Evolutionary conservation across 2,329 filamentous ascomycete genomes (phyloP).

Genomic region (Zarea fungicola): DNA sequence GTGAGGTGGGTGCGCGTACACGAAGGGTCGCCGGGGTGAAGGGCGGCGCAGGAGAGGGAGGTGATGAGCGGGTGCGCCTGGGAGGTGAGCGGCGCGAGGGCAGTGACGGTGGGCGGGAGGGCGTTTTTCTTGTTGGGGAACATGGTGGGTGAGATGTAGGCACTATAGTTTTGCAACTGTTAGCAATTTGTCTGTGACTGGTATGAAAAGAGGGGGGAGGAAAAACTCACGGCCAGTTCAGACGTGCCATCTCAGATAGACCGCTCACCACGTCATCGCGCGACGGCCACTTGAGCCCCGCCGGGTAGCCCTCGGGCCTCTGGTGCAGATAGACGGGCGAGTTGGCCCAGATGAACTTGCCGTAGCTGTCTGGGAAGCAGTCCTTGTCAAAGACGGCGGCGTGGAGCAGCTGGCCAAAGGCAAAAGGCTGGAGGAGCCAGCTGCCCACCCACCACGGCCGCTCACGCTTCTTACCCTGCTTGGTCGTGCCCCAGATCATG

Average conservation of each 20-base stretch:
- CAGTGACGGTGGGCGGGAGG: conserved; percentile 59
- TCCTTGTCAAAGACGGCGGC: conserved; percentile 73
- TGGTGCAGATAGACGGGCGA: conserved; percentile 75
- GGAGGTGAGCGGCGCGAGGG: conserved; percentile 72
- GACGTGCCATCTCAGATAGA: conserved; percentile 71
- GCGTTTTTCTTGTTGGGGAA: conserved; percentile 66
- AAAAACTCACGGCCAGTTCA: conserved; percentile 72
- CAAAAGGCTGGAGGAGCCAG: conserved; percentile 74
- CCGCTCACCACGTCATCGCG: conserved; percentile 74
- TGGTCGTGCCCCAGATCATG: conserved; percentile 56
- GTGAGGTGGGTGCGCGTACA: conserved; percentile 83
- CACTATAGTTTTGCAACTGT: conserved; percentile 39
- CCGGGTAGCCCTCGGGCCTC: conserved; percentile 64
- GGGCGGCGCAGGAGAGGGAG: conserved; percentile 78
- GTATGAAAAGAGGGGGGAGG: not conserved
- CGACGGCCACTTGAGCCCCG: conserved; percentile 65
- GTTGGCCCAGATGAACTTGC: conserved; percentile 58
- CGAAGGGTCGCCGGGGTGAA: conserved; percentile 83
- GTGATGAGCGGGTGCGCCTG: conserved; percentile 83
- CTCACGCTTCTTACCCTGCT: conserved; percentile 47
- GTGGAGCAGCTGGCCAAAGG: conserved; percentile 71
- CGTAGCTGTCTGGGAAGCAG: conserved; percentile 49
- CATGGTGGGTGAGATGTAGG: conserved; percentile 79
- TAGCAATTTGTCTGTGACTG: too few species aligned
- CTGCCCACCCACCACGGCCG: conserved; percentile 79